Conservation (phyloP, 495 filamentous ascomycete species). For the Schizothecium vesticola region DNA sequence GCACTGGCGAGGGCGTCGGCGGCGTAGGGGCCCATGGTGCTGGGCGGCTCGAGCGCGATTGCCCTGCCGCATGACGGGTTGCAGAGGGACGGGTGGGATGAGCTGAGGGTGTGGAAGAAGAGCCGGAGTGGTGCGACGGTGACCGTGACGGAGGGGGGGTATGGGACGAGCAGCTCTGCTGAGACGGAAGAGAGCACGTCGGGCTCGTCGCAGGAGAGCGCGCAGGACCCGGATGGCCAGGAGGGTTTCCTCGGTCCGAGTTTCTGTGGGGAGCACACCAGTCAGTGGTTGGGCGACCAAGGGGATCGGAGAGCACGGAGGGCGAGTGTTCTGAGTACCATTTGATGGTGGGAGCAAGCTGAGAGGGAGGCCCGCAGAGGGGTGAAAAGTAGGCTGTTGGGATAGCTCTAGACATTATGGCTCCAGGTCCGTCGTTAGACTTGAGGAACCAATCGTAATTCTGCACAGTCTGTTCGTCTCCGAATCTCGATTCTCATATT, state of each 20-base stretch:
- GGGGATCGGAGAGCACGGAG: not conserved
- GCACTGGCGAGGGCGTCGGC: conserved; percentile 69
- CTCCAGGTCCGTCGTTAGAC: not conserved
- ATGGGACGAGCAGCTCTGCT: not conserved
- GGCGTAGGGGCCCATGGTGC: conserved; percentile 39
- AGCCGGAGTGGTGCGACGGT: not conserved
- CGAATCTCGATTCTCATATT: not conserved
- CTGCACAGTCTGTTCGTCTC: not conserved
- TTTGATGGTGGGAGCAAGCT: not conserved
- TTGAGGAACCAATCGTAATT: not conserved
- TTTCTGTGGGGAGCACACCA: not conserved
- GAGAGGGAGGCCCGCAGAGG: too few relatives aligned
- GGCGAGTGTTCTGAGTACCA: not conserved
- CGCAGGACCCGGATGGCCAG: not conserved
- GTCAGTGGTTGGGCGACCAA: not conserved
- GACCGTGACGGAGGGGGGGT: not conserved
- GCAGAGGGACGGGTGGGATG: not conserved
- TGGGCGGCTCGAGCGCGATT: not conserved
- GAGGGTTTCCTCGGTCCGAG: not conserved
- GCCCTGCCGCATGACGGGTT: not conserved
- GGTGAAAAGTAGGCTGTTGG: not conserved
- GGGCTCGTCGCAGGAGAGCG: not conserved
- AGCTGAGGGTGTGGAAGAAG: not conserved
- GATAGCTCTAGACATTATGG: not conserved
- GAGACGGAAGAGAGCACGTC: not conserved